Evolutionary conservation across 192 early-diverging fungal species (phyloP), one percentile per base, ranked within the genome.

Genomic region (Endogone sp.): DNA sequence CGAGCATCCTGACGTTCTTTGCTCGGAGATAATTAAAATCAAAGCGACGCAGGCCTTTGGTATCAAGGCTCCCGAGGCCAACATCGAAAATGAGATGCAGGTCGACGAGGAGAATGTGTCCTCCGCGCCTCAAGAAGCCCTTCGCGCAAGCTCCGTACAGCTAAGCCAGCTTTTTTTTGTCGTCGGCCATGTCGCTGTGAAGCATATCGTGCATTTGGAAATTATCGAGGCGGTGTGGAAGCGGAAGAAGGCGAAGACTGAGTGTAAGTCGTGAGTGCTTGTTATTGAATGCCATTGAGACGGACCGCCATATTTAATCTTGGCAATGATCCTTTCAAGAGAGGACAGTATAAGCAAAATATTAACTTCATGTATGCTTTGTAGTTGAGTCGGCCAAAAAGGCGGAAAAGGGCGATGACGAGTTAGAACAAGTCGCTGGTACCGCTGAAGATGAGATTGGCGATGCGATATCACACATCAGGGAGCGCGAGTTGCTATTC

Each of bases 141-240:
- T 66, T 25, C 59, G 65, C 30, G 37, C 63, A 10, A 84, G 89
- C 65, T 75, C 90, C 29, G 86, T 92, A 75, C 90, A 93, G 44
- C 84, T 99, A 10, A 88, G 89, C 64, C 92, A 96, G 56, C 79
- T 99, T 16, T 74, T 95, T 24, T 98, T 98, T 65, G 80, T 98
- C 28, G 90, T 96, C 28, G 97, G 98, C 0, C 98, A 99, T 76
- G 88, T 97, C 20, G 97, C 94, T 0, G 91, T 98, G 69, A 96
- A 98, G 79, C 92, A 97, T 71, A 95, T 97, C 73, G 95, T 97
- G 29, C 90, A 97, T 76, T 80, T 99, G 58, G 98, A 99, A 81
- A 84, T 88, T 2, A 88, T 98, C 25, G 98, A 99, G 78, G 82
- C 89, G 21, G 96, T 95, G 49, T 94, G 91, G 83, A 99, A 99